Conservation (phyloP, 345 rosid species). For the Schrenkiella parvula region DNA sequence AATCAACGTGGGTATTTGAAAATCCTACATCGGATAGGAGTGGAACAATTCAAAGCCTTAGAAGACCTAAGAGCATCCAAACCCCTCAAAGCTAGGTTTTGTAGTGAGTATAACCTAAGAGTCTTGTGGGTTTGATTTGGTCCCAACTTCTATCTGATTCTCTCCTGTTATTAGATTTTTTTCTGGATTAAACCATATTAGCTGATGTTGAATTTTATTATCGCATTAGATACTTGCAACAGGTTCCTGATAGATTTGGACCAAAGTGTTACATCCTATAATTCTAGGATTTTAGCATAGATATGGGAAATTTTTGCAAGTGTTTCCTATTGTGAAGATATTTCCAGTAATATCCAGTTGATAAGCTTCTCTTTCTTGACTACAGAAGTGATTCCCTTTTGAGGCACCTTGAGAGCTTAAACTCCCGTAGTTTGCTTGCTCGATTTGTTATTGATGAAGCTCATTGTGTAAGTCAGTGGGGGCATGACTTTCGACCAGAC, state of each 20-base stretch:
- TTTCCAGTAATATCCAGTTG: background rate
- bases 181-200: background rate
- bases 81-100: background rate
- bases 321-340: background rate
- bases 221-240: background rate
- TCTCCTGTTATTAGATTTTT: background rate
- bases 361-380: constrained; percentile 13
- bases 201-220: background rate
- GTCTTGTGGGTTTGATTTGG: no score
- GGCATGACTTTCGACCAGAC: constrained; percentile 95
- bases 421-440: constrained; percentile 67
- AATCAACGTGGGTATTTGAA: background rate
- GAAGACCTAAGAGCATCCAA: background rate
- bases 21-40: background rate
- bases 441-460: constrained; percentile 98
- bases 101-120: background rate
- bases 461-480: constrained; percentile 98
- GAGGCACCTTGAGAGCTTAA: constrained; percentile 71
- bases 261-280: background rate
- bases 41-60: constrained; percentile 4
- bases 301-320: background rate
- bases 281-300: background rate
- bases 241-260: background rate
- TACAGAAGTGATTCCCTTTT: constrained; percentile 84
- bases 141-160: background rate